Percentiles rank a stretch among this genome's conserved stretches.
phyloP scores from a whole-genome alignment of 2,329 filamentous ascomycete genomes.

The Myrmaecium sp. region DNA sequence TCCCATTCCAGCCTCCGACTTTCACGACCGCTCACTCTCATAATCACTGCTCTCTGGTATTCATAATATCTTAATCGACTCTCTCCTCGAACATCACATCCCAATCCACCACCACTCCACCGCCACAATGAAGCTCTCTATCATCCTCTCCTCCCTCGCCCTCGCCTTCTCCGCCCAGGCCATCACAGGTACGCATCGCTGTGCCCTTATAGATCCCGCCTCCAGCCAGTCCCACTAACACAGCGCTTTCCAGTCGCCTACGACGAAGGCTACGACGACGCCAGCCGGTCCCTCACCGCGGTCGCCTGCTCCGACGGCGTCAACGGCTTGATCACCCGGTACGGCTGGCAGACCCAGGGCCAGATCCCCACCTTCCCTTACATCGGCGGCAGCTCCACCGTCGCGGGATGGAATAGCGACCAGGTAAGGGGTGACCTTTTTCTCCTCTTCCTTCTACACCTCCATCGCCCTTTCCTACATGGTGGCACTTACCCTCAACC shows the following conservation, averaged over 20 bases:
- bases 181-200: not conserved
- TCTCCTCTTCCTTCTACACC: too few species aligned
- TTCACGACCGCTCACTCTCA: too few species aligned
- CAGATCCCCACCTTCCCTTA: constrained; percentile 29
- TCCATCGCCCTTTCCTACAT: not conserved
- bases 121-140: constrained; percentile 5
- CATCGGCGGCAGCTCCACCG: constrained; percentile 32
- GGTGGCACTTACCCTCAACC: constrained; percentile 1
- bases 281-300: constrained; percentile 33
- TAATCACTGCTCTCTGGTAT: too few species aligned
- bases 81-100: not conserved
- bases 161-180: constrained; percentile 3
- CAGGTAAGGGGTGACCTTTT: constrained; percentile 11
- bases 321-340: constrained; percentile 48
- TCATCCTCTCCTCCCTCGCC: constrained; percentile 4
- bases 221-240: not conserved
- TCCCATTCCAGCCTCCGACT: too few species aligned
- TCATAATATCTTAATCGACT: too few species aligned
- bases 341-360: constrained; percentile 37
- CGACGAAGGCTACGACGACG: constrained; percentile 53
- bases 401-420: constrained; percentile 27
- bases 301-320: constrained; percentile 51
- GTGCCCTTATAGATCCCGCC: not conserved
- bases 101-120: not conserved
- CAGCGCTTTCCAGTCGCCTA: too few species aligned